Conservation (phyloP, 73 alveolate species). For the Paramecium caudatum region DNA sequence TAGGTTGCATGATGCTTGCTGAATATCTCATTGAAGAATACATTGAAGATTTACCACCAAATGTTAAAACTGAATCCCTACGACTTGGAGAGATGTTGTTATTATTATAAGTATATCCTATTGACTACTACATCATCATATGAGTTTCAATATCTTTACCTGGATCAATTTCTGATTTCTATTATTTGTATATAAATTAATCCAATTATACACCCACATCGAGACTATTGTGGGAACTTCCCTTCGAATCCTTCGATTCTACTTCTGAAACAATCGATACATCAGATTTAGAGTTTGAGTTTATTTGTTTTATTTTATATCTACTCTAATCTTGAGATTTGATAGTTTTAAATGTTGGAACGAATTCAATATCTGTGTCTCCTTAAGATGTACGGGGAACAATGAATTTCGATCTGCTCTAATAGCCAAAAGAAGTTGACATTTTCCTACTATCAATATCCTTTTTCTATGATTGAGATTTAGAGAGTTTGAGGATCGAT, state of each 20-base stretch:
- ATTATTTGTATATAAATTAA: not conserved
- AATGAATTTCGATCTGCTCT: not conserved
- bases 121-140: not conserved
- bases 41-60: slow-evolving; percentile 31
- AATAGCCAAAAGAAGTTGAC: slow-evolving; percentile 26
- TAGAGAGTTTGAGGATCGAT: too few relatives aligned
- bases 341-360: slow-evolving; percentile 19
- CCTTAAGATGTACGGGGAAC: slow-evolving; percentile 37
- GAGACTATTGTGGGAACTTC: slow-evolving; percentile 36
- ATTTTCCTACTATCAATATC: too few relatives aligned
- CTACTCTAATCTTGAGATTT: slow-evolving; percentile 9
- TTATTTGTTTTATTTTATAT: not conserved
- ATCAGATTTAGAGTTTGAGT: slow-evolving; percentile 21
- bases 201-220: slow-evolving; percentile 34
- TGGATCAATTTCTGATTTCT: not conserved
- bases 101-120: slow-evolving; percentile 19
- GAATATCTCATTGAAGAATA: slow-evolving; percentile 44
- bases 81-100: not conserved
- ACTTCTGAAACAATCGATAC: slow-evolving; percentile 6
- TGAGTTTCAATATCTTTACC: not conserved
- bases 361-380: not conserved
- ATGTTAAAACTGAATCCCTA: slow-evolving; percentile 22
- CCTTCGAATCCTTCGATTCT: slow-evolving; percentile 15
- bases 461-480: too few relatives aligned
- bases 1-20: slow-evolving; percentile 23